Evolutionary conservation across 2,329 filamentous ascomycete species (phyloP).

Genomic region (Trichoderma afroharzianum): DNA sequence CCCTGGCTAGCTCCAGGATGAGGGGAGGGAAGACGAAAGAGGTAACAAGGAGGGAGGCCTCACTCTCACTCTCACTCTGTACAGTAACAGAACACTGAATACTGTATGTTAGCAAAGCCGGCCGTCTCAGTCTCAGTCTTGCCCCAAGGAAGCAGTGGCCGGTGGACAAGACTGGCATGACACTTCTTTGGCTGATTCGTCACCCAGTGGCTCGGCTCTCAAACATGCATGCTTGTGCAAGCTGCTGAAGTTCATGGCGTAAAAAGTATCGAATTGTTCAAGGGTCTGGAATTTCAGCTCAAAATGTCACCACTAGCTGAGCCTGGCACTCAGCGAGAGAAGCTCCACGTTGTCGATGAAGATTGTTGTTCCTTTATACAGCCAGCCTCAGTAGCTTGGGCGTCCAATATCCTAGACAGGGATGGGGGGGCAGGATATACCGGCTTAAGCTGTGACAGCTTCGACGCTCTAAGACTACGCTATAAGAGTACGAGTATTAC

Average conservation of each 20-base stretch:
- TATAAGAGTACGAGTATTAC: background rate
- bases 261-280: background rate
- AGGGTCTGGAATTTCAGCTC: background rate
- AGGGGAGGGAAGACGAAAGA: background rate
- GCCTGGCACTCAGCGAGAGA: background rate
- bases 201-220: background rate
- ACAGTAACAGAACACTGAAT: background rate
- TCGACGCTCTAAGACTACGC: background rate
- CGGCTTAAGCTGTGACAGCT: background rate
- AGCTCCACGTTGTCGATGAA: background rate
- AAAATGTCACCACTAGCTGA: background rate
- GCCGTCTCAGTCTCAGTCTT: background rate
- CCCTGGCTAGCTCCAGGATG: background rate
- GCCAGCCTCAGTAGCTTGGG: background rate
- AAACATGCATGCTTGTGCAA: background rate
- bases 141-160: background rate
- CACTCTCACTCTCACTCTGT: background rate
- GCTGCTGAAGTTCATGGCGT: background rate
- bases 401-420: background rate
- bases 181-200: background rate
- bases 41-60: background rate
- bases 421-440: background rate
- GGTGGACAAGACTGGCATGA: background rate
- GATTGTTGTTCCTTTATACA: background rate
- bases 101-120: background rate